Evolutionary conservation across 202 grass and related monocot genomes (phyloP).

Genomic region (Bolboschoenoplectus hybrid): DNA sequence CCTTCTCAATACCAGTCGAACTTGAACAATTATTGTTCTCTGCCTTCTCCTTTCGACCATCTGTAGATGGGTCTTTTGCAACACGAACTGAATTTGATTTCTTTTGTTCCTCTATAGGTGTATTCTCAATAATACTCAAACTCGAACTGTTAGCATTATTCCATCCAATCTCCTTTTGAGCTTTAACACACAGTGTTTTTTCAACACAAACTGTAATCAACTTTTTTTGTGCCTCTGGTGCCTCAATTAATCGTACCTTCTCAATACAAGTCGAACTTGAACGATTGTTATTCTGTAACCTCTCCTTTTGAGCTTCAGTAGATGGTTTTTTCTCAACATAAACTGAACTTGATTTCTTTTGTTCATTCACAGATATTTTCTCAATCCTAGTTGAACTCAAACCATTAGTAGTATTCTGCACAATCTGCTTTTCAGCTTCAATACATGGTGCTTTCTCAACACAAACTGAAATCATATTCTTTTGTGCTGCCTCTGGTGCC

Average conservation of each 20-base stretch:
- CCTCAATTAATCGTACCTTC: background rate
- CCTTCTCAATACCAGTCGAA: constrained; percentile 7
- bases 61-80: background rate
- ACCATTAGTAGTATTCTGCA: background rate
- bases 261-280: background rate
- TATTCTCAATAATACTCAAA: background rate
- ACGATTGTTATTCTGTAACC: background rate
- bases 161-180: background rate
- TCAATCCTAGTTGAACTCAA: constrained; percentile 8
- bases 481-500: background rate
- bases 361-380: background rate
- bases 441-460: background rate
- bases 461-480: constrained; percentile 9
- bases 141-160: constrained; percentile 2
- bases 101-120: constrained; percentile 1
- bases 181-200: background rate
- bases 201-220: constrained; percentile 1
- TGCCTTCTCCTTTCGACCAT: constrained; percentile 11
- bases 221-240: background rate
- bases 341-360: background rate
- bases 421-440: background rate
- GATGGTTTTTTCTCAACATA: background rate
- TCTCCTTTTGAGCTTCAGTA: background rate
- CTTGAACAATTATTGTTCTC: background rate
- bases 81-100: constrained; percentile 12